Base-by-base conservation (phyloP, 2,329 filamentous ascomycete species). In the Lachnellula willkommii region DNA sequence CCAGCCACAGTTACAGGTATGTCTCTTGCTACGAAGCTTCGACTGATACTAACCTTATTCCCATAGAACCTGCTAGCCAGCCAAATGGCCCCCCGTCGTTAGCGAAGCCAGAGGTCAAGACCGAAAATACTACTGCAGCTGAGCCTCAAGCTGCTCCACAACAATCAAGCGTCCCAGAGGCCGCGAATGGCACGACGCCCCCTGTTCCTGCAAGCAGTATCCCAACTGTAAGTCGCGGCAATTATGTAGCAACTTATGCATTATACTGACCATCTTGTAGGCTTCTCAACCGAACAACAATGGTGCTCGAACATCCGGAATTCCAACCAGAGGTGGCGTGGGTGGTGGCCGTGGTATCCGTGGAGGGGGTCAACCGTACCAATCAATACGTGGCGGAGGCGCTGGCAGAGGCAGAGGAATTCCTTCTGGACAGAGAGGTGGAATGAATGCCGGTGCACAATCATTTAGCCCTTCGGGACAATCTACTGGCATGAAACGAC, bases 361-460 rank as follows among this genome's bases (percentile, higher is more conserved):
- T 32, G 63, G 65, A 51, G 61, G 58, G 14, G 49, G 50, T n/a
- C 60, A 63, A 40, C 37, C 57, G 7, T 62, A 63, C 50, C 61
- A 62, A 54, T 51, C 56, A 24, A 43, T 55, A 43, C 55, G 60
- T 47, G 65, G 61, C 39, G 58, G 54, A 36, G 57, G 60, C 28
- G 55, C 59, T 14, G 64, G 60, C n/a, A 58, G 68, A 50, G 67
- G 68, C 40, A 62, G 67, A 61, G 68, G 67, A 22, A 57, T 50
- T 47, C 60, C 55, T 48, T 37, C 53, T 35, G 55, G 57, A n/a
- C 60, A 58, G 51, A 56, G 67, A 56, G 67, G 68, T 20, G 66
- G 66, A 5, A 49, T 71, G 58, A 71, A 70, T 52, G 63, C 65
- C n/a, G 57, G 50, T n/a, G 68, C 69, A 20, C 57, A 59, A 35